Evolutionary conservation across 768 basidiomycete genomes (phyloP), one percentile per base, ranked within the genome.

Genomic region (Tubosaeta sp.): DNA sequence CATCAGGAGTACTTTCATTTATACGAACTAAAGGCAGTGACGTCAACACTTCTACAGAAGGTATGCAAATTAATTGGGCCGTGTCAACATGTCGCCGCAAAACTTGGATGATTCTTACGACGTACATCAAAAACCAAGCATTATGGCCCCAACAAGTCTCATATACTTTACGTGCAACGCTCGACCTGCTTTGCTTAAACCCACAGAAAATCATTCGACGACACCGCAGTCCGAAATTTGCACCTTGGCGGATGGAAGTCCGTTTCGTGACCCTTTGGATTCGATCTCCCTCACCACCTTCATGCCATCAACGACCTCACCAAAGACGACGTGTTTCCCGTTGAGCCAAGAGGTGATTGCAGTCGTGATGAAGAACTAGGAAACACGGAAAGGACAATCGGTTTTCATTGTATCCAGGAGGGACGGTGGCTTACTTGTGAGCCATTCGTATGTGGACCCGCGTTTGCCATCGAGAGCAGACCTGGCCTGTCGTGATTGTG

Each of bases 381-480:
- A 14, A 4, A 17, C 29, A 9, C 0, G 2, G 1, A 11, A 25
- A 17, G 14, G 22, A 12, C 22, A 5, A 19, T 56, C 3, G 37
- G 22, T 22, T 12, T 25, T 38, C 7, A 10, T 9, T 9, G 12
- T 4, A 13, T 39, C 34, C 6, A 19, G 2, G 16, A 29, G 16
- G 35, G 22, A 29, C 2, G 10, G 22, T 26, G 1, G 58, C 73
- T 50, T 48, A 83, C 80, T 68, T 89, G 89, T 13, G 88, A 91
- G 33, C 91, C 88, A 53, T 89, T 90, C 35, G 88, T 89, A 71
- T 87, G 80, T 1, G 74, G 74, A 46, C 92, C 91, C 33, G 91
- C 89, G 60, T 90, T 97, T 35, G 95, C 95, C 88, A 91, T 90
- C 38, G 86, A 87, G 56, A 91, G 77, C 19, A 88, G 70, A 62